Base-by-base conservation (phyloP, 495 filamentous ascomycete species). In the Choiromyces venosus region DNA sequence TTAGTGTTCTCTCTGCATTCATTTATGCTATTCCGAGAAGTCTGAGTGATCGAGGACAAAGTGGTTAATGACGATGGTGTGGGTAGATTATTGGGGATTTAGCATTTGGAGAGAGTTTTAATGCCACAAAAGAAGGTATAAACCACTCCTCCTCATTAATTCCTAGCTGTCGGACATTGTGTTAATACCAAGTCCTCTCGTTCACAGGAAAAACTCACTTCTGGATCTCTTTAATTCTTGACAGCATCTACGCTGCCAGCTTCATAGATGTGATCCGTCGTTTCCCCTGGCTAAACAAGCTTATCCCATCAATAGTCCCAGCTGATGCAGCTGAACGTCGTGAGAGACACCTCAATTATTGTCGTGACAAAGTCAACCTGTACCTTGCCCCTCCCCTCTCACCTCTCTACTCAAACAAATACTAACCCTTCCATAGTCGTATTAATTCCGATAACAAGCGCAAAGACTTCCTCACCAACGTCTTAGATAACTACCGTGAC, bases 101-200 rank as follows among this genome's bases (percentile, higher is more conserved):
- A 56, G 42, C 66, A 29, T 77, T 84, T 73, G 82, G 82, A 35
- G 75, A 85, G 74, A 76, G 82, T 0, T 85, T 85, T 52, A 71
- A 76, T 29, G 82, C 79, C 40, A 68, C 83, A 14, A 78, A 82
- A 18, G 77, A 72, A 8, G 72, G 78, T 70, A 44, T n/a, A n/a
- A 25, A 0, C 44, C 44, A 37, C 61, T 83, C 61, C 9, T 29
- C 44, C 0, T 9, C 42, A 61, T 29, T 33, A 44, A 35, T 9
- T 12, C 21, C 37, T 56, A 35, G 3, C 42, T 52, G 21, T n/a
- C 21, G 21, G 16, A 46, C 35, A 37, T 37, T 64, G 37, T n/a
- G 37, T 61, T 70, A 19, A 70, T 10, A 35, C 33, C 10, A 56
- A 42, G 37, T 21, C 21, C 21, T 9, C 21, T 42, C 7, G 5